phyloP scores from a whole-genome alignment of 352 stramenopile genomes.

The Phytophthora ramorum region DNA sequence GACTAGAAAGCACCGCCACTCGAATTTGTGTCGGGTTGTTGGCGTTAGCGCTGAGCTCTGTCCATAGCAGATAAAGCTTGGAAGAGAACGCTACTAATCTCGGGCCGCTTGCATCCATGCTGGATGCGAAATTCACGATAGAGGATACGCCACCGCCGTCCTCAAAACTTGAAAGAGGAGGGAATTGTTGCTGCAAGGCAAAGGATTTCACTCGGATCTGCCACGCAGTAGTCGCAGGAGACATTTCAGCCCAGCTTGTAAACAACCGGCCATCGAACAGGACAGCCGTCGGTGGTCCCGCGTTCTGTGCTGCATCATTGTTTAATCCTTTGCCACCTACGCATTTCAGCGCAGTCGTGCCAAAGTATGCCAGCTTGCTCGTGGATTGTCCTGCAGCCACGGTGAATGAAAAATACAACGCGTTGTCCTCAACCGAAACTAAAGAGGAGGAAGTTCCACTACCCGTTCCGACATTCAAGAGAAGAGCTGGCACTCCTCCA shows the following conservation, averaged over 20 bases:
- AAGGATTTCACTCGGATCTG: conserved; percentile 63
- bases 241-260: conserved; percentile 59
- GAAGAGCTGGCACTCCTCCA: conserved; percentile 42
- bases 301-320: conserved; percentile 41
- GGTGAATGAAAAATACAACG: conserved; percentile 62
- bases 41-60: conserved; percentile 39
- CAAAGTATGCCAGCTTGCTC: conserved; percentile 46
- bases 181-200: conserved; percentile 41
- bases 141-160: conserved; percentile 44
- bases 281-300: conserved; percentile 24
- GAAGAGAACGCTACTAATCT: conserved; percentile 32
- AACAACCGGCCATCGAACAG: conserved; percentile 47
- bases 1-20: conserved; percentile 42
- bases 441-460: conserved; percentile 30
- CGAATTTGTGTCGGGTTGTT: conserved; percentile 59
- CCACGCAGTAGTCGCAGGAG: conserved; percentile 5
- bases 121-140: conserved; percentile 53
- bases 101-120: conserved; percentile 43
- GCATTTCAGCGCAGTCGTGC: conserved; percentile 53
- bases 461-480: conserved; percentile 50
- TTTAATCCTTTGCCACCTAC: conserved; percentile 55
- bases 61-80: conserved; percentile 63
- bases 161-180: conserved; percentile 45
- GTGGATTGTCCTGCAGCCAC: conserved; percentile 53
- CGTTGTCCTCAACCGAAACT: conserved; percentile 45